Evolutionary conservation across 805 yeast genomes (phyloP), one percentile per base, ranked within the genome.

Genomic region (Wickerhamiella cacticola): DNA sequence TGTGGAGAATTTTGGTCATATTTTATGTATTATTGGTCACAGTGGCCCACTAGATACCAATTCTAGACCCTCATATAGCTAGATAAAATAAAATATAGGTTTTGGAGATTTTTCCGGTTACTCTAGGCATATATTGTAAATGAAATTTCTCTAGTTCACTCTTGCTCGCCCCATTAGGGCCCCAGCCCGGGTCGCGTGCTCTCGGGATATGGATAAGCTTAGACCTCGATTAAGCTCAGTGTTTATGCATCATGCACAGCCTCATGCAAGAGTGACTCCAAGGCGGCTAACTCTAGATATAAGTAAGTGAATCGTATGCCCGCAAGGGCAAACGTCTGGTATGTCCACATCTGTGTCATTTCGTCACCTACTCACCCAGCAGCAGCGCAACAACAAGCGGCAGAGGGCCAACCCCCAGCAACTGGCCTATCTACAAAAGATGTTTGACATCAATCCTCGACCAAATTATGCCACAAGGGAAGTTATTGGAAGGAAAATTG

Each of bases 351-450:
- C 42, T 5, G 29, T 39, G 8, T 39, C 42, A 12, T 15, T 39
- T 19, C 23, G 42, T 10, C 42, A 39, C 29, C 29, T 39, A n/a
- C 51, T 60, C 33, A 63, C 66, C 4, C 65, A 63, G 44, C 66
- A 63, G 31, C 65, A 63, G 49, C 56, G 60, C 38, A 59, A 63
- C 54, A 58, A 63, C 45, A 79, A 78, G 54, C 67, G 92, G 52
- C 77, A 80, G 12, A 68, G 89, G 48, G 87, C 87, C 2, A 75
- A 79, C n/a, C 89, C 95, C 1, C 89, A 80, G 58, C 86, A 82
- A 1, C 68, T 87, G 46, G 80, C 77, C 44, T 70, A 73, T 40
- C 69, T 87, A 43, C 73, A 84, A 38, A 66, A 69, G 25, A 94
- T 82, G 59, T 87, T 84, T 60, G 74, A 73, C 45, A 68, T 66